Evolutionary conservation across 2,329 filamentous ascomycete genomes (phyloP), one percentile per base, ranked within the genome.

Genomic region (Monosporascus cannonballus): DNA sequence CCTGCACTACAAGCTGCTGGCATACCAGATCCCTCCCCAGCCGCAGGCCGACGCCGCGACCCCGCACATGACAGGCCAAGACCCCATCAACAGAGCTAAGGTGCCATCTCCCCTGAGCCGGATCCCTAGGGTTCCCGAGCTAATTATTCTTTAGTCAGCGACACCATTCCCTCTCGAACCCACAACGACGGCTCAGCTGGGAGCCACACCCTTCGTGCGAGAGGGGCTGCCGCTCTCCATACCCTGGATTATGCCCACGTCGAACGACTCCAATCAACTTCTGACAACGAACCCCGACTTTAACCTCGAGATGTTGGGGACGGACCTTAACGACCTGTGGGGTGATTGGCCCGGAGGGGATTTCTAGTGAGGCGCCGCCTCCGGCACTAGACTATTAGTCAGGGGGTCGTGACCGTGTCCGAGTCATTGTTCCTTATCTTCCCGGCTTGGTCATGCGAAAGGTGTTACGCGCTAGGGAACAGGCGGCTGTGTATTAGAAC

Each of bases 271-370:
- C 39, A 63, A 69, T 47, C 66, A 71, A 58, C 59, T 67, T 37
- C 62, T 66, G 39, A 62, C 65, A 0, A 74, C 77, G 47, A 79
- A 79, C 56, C 73, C 78, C 30, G 78, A 81, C 52, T 77, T 78
- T 54, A 80, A 73, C 59, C 72, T 81, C 48, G 78, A 80, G 60
- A 66, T 78, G 44, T 66, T 81, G 48, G 78, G 78, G 3, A 70
- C 78, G 51, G 79, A 80, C 56, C 64, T 81, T 49, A 79, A 80
- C 54, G 78, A 81, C 57, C 68, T 81, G 50, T 81, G 78, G 78
- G 78, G 76, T 41, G 77, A 78, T 48, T 67, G 59, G 60, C 59
- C 53, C 11, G 54, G 50, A 9, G 50, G 47, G 37, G 63, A 62
- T 45, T 60, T 64, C 27, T 7, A 53, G n/a, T 63, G 22, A 56